Base-by-base conservation (phyloP, 2,329 filamentous ascomycete species). In the Elsinoe fawcettii region DNA sequence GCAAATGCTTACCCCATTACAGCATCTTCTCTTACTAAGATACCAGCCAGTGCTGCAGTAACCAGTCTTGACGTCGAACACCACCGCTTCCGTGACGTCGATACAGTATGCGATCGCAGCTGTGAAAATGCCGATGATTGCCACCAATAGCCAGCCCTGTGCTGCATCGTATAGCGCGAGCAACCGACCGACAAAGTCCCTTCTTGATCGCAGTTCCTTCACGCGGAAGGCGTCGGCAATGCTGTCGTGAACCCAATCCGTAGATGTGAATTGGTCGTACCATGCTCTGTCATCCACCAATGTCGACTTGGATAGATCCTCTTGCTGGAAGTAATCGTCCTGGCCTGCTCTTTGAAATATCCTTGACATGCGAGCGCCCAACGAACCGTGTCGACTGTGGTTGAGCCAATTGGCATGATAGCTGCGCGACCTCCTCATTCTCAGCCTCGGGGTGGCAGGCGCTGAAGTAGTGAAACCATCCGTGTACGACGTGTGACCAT, bases 221-320 rank as follows among this genome's bases (percentile, higher is more conserved):
- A 95, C 84, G 23, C 93, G 87, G 65, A 90, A 89, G 8, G 91
- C 90, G 72, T 97, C 93, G 66, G 90, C 89, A 64, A 99, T 96
- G 70, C 87, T 91, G 71, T 99, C 93, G 69, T 96, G 92, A 0
- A 99, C 91, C 93, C 93, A 99, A 71, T 99, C 92, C 57, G 90
- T 96, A 5, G 89, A 95, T 5, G 90, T 96, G 67, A 96, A 96
- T 72, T 99, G 93, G 75, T 99, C 93, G 73, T 97, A 97, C 93
- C 93, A 97, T 8, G 95, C 87, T 60, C 93, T 85, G 64, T 97
- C 90, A 67, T 96, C 88, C 53, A 85, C 8, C 87, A 73, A 3
- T 83, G 85, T 87, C 51, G 84, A 85, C 61, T 86, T 83, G 60
- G 77, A 71, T 71, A 85, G 74, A 60, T 78, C 56, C 32, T 51